phyloP scores from a whole-genome alignment of 2,329 filamentous ascomycete species.

The Penicillium glabrum region DNA sequence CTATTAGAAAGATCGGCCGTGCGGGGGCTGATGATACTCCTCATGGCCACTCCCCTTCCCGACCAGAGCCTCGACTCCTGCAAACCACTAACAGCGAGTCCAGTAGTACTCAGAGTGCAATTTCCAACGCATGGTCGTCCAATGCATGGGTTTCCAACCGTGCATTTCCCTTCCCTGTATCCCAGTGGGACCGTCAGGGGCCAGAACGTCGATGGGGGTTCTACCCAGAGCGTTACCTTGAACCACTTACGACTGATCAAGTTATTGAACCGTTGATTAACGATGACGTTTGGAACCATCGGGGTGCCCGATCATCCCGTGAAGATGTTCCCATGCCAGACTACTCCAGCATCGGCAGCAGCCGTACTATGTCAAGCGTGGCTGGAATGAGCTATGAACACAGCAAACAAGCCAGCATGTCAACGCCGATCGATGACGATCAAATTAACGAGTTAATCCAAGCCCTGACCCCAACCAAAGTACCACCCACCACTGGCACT shows the following conservation, averaged over 20 bases:
- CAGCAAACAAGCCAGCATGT: conserved; percentile 40
- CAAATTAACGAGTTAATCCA: conserved; percentile 39
- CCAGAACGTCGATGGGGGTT: conserved; percentile 29
- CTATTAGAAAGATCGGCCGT: conserved; percentile 30
- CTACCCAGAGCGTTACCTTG: conserved; percentile 14
- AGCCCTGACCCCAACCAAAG: conserved; percentile 37
- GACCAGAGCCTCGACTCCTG: conserved; percentile 25
- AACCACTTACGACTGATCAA: conserved; percentile 39
- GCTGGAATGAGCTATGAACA: conserved; percentile 44
- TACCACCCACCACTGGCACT: conserved; percentile 22
- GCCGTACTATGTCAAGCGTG: conserved; percentile 42
- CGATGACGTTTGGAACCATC: conserved; percentile 27
- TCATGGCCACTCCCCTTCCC: conserved; percentile 64
- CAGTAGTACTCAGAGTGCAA: background rate
- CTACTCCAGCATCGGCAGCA: conserved; percentile 44
- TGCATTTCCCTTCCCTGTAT: conserved; percentile 29
- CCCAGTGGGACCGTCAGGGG: conserved; percentile 23
- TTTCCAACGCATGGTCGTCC: conserved; percentile 26
- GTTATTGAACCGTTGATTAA: conserved; percentile 40
- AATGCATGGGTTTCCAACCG: conserved; percentile 29
- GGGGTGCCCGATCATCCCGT: conserved; percentile 37
- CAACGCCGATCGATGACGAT: conserved; percentile 36
- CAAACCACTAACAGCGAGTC: conserved; percentile 5
- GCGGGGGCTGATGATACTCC: conserved; percentile 52
- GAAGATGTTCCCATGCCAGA: conserved; percentile 53